These are phyloP conservation scores for Abelmoschus esculentus DNA, from an alignment of 345 rosid species.

Conservation along the genomic window DNA sequence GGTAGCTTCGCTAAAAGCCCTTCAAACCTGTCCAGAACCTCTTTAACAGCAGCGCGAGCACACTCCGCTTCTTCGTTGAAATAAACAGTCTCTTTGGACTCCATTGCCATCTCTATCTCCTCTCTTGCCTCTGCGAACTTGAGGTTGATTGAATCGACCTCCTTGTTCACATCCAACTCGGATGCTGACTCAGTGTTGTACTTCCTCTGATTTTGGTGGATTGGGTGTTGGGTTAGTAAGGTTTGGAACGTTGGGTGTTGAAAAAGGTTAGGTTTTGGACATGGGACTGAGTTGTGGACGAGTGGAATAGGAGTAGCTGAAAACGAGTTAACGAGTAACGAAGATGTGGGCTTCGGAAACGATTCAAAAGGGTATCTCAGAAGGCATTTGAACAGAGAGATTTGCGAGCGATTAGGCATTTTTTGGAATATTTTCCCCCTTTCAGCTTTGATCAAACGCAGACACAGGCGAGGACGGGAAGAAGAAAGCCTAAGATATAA, in stretches of 20 bases:
- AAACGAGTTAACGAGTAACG: constrained; percentile 8
- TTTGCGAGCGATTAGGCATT: constrained; percentile 34
- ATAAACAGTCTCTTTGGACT: constrained; percentile 85
- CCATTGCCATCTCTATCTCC: constrained; percentile 97
- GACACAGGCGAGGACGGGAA: too few relatives aligned
- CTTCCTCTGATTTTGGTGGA: constrained; percentile 16
- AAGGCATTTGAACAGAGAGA: constrained; percentile 32
- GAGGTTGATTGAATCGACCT: constrained; percentile 75
- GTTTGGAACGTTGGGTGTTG: background rate
- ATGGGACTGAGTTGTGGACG: constrained; percentile 10
- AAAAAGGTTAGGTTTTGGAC: constrained; percentile 9
- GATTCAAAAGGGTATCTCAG: constrained; percentile 19
- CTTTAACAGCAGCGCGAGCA: constrained; percentile 69
- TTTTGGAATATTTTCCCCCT: background rate
- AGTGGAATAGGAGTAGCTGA: constrained; percentile 11
- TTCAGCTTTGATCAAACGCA: too few relatives aligned
- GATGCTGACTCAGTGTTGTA: constrained; percentile 33
- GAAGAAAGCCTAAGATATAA: too few relatives aligned
- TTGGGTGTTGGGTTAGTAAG: background rate
- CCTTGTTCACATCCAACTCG: constrained; percentile 49
- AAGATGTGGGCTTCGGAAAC: constrained; percentile 17
- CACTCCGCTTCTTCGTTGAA: constrained; percentile 90
- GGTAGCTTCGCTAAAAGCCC: constrained; percentile 52
- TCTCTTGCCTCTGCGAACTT: constrained; percentile 98
- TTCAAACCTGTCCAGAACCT: constrained; percentile 56